A percentile compares a stretch with the other conserved stretches of the same genome.
These are phyloP conservation scores for Leccinellum albellum DNA, from an alignment of 768 basidiomycete species.

Conservation along the genomic window DNA sequence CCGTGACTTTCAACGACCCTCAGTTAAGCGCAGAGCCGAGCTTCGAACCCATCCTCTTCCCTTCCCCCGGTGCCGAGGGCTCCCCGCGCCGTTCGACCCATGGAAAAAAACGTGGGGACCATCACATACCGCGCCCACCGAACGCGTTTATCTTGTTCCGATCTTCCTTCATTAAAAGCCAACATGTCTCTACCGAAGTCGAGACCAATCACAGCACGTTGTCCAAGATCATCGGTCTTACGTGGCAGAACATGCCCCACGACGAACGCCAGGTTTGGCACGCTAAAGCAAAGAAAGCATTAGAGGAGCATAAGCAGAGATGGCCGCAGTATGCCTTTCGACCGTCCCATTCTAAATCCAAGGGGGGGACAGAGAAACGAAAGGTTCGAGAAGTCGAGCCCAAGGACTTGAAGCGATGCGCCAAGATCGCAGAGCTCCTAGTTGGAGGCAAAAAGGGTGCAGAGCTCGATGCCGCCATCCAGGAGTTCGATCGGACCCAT, in stretches of 20 bases:
- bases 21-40: slow-evolving; percentile 33
- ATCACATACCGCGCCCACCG: slow-evolving; percentile 79
- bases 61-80: slow-evolving; percentile 37
- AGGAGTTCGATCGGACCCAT: slow-evolving; percentile 52
- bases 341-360: slow-evolving; percentile 46
- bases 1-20: slow-evolving; percentile 53
- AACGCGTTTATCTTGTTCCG: slow-evolving; percentile 88
- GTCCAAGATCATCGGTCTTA: slow-evolving; percentile 80
- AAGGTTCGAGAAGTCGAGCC: slow-evolving; percentile 37
- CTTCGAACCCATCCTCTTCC: slow-evolving; percentile 56
- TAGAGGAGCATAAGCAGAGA: slow-evolving; percentile 65
- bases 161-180: slow-evolving; percentile 74
- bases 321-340: slow-evolving; percentile 76
- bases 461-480: slow-evolving; percentile 58
- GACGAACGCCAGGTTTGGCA: slow-evolving; percentile 80
- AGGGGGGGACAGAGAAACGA: slow-evolving; percentile 31
- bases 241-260: slow-evolving; percentile 75
- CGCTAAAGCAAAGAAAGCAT: slow-evolving; percentile 65
- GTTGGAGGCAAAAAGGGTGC: slow-evolving; percentile 63
- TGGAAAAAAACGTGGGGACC: slow-evolving; percentile 65
- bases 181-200: slow-evolving; percentile 71
- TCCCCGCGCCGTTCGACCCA: slow-evolving; percentile 48
- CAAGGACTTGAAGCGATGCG: slow-evolving; percentile 58
- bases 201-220: slow-evolving; percentile 82
- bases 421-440: slow-evolving; percentile 64